Conservation (phyloP, 192 early-diverging fungal species). For the Coemansia sp. region DNA sequence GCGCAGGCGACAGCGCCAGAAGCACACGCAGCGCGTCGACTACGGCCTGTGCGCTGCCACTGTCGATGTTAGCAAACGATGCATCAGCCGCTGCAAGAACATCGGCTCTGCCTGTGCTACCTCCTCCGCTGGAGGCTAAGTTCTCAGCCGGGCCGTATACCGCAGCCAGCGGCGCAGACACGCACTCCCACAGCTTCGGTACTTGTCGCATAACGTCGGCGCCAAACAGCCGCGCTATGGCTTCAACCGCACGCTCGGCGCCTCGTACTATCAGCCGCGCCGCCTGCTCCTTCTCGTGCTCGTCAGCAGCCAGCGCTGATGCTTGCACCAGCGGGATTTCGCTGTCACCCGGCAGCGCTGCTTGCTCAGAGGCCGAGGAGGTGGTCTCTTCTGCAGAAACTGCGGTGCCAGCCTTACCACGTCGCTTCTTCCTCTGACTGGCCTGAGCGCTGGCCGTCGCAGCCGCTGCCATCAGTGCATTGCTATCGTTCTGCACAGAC, state of each 20-base stretch:
- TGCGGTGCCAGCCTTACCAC: constrained; percentile 7
- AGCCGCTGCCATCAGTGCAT: constrained; percentile 39
- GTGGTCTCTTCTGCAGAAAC: not conserved
- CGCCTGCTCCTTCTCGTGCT: constrained; percentile 55
- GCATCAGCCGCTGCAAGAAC: constrained; percentile 30
- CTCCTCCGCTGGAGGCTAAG: not conserved
- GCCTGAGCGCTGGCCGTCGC: constrained; percentile 44
- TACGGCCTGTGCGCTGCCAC: constrained; percentile 57
- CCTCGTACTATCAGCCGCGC: constrained; percentile 66
- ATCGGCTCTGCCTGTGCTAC: not conserved
- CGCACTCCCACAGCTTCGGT: constrained; percentile 47
- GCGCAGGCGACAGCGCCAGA: constrained; percentile 60
- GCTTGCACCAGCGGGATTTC: constrained; percentile 36
- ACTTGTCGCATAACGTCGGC: constrained; percentile 23
- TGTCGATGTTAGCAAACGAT: constrained; percentile 8
- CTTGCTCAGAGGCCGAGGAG: not conserved
- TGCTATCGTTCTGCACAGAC: constrained; percentile 1
- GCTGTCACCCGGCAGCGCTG: not conserved
- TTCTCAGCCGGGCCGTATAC: constrained; percentile 13
- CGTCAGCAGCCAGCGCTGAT: constrained; percentile 9
- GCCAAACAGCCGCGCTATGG: constrained; percentile 40
- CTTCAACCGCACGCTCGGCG: constrained; percentile 52
- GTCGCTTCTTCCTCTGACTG: constrained; percentile 35
- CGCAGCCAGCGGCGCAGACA: constrained; percentile 29
- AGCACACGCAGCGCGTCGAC: constrained; percentile 78